Conservation (phyloP, 805 yeast species). For the Nakazawaea holstii region DNA sequence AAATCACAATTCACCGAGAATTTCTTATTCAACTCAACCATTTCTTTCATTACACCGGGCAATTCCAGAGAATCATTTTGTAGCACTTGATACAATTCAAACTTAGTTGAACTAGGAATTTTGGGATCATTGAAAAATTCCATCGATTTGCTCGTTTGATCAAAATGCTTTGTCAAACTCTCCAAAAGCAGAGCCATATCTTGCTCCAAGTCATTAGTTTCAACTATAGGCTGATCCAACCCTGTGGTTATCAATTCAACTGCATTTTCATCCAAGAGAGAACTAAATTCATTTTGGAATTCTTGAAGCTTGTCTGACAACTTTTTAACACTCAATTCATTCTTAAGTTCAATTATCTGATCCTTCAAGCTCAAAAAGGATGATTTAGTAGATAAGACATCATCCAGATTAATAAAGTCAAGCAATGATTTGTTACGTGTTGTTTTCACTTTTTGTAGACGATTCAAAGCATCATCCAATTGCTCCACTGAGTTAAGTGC, state of each 20-base stretch:
- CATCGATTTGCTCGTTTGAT: slow-evolving; percentile 58
- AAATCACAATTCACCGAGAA: slow-evolving; percentile 44
- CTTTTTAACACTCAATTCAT: slow-evolving; percentile 20
- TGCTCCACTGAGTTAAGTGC: slow-evolving; percentile 24
- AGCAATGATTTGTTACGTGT: slow-evolving; percentile 22
- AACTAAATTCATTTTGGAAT: slow-evolving; percentile 8
- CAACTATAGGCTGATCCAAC: slow-evolving; percentile 16
- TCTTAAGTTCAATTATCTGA: slow-evolving; percentile 24
- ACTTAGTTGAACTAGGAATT: slow-evolving; percentile 23
- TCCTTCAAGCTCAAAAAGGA: slow-evolving; percentile 26
- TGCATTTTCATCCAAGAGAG: slow-evolving; percentile 15
- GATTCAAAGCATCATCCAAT: slow-evolving; percentile 26
- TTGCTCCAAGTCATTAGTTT: slow-evolving; percentile 48
- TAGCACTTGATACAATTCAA: slow-evolving; percentile 40
- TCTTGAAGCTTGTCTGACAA: slow-evolving; percentile 11
- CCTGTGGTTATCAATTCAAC: slow-evolving; percentile 19
- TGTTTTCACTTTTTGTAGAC: slow-evolving; percentile 28
- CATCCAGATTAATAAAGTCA: slow-evolving; percentile 43
- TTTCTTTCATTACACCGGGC: slow-evolving; percentile 48
- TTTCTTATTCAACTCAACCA: slow-evolving; percentile 61
- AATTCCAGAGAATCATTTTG: slow-evolving; percentile 51
- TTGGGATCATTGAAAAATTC: slow-evolving; percentile 28
- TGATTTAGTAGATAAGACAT: slow-evolving; percentile 25
- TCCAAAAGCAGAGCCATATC: slow-evolving; percentile 67
- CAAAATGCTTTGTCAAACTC: slow-evolving; percentile 76